phyloP scores from a whole-genome alignment of 306 rosid genomes.

The Corylus avellana region DNA sequence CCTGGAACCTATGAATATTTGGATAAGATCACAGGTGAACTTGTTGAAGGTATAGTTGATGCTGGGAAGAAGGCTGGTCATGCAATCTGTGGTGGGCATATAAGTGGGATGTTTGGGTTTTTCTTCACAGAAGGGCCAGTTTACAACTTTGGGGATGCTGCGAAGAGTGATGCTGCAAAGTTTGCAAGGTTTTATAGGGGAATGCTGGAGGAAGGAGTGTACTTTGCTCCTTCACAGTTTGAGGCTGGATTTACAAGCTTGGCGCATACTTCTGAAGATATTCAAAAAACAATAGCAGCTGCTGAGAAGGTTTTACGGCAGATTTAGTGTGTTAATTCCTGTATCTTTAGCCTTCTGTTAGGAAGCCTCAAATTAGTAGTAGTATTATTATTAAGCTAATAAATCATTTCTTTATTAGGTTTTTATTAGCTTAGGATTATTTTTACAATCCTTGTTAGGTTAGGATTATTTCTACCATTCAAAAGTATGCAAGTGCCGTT shows the following conservation, averaged over 20 bases:
- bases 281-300: constrained; percentile 84
- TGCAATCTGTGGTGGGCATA: constrained; percentile 84
- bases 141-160: constrained; percentile 73
- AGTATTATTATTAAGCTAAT: too few relatives aligned
- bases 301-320: constrained; percentile 83
- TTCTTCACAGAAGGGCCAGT: constrained; percentile 96
- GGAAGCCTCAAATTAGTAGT: too few relatives aligned
- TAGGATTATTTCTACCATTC: too few relatives aligned
- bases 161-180: constrained; percentile 74
- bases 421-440: too few relatives aligned
- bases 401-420: too few relatives aligned
- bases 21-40: constrained; percentile 72
- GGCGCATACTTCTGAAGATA: constrained; percentile 82
- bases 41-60: constrained; percentile 69
- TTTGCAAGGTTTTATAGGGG: constrained; percentile 81
- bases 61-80: constrained; percentile 90
- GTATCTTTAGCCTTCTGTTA: neutral
- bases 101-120: constrained; percentile 91
- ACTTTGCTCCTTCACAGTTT: constrained; percentile 91
- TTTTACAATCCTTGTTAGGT: too few relatives aligned
- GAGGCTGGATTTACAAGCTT: constrained; percentile 98
- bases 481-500: too few relatives aligned
- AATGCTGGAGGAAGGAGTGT: constrained; percentile 92
- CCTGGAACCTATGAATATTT: constrained; percentile 77
- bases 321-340: constrained; percentile 42